Conservation (phyloP, 139 green algal species). For the Chlorella vulgaris region DNA sequence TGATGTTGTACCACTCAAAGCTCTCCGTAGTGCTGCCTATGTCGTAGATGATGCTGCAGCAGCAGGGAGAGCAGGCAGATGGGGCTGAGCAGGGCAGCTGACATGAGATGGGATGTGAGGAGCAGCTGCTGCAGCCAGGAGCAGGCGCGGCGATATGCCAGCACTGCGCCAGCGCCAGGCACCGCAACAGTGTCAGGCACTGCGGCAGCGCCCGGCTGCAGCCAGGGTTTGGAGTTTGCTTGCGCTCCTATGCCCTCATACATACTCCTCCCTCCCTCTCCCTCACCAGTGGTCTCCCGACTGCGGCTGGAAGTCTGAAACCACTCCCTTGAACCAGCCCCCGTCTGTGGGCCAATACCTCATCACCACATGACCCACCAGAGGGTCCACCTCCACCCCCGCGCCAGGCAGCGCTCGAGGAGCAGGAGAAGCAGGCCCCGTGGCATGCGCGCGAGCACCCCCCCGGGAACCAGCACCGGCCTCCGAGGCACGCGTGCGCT, state of each 20-base stretch:
- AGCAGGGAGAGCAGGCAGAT: background rate
- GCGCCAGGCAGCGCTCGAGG: too few relatives aligned
- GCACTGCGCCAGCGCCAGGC: too few relatives aligned
- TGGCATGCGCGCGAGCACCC: background rate
- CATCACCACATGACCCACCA: slow-evolving; percentile 31
- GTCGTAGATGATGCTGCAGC: slow-evolving; percentile 40
- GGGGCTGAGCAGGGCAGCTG: background rate
- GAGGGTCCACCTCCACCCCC: slow-evolving; percentile 7
- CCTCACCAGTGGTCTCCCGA: slow-evolving; percentile 35
- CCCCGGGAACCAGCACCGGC: background rate
- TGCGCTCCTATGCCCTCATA: too few relatives aligned
- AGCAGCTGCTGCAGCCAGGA: background rate
- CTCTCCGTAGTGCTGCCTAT: slow-evolving; percentile 28
- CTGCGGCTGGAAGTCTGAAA: slow-evolving; percentile 17
- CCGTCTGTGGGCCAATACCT: slow-evolving; percentile 30
- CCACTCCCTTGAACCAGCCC: slow-evolving; percentile 37
- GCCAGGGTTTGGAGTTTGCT: too few relatives aligned
- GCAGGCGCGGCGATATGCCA: too few relatives aligned
- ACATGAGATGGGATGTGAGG: too few relatives aligned
- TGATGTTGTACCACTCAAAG: slow-evolving; percentile 38
- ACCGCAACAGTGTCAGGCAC: too few relatives aligned
- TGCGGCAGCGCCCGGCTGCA: too few relatives aligned
- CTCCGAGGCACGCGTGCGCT: background rate
- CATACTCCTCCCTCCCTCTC: too few relatives aligned
- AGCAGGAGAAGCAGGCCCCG: background rate